Evolutionary conservation across 208 protist species (phyloP), one percentile per base, ranked within the genome.

Genomic region (Trypanosoma brucei): DNA sequence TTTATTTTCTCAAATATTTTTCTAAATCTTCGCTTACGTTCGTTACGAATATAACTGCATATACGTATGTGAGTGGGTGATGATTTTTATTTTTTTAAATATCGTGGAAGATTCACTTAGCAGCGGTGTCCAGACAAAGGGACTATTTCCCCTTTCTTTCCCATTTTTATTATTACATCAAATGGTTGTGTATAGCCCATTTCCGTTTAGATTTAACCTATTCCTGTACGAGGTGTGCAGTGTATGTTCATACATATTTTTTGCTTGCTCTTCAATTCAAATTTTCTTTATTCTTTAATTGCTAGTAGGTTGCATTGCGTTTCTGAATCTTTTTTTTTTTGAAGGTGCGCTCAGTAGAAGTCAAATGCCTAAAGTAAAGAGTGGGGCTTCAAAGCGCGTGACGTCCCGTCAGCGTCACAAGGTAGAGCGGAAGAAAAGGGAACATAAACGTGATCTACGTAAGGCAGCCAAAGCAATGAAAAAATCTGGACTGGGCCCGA

Each of bases 381-480:
- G 74, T 56, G 69, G 79, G 33, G 81, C 84, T 58, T 95, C 88
- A 46, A 92, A 92, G 76, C 80, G 88, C 58, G 86, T 85, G 74
- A 83, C 81, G 68, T 92, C 88, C 40, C 79, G 73, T 36, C 83
- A 89, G 75, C 85, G 88, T 44, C 85, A 95, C 68, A 95, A 95
- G 63, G 87, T 95, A 37, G 88, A 95, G 31, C 72, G 84, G 31
- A 95, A 95, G 69, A 92, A 91, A 59, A 76, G 83, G 55, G 85
- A 95, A 60, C 88, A 95, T 72, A 95, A 92, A 50, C 73, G 88
- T 6, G 88, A 95, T 51, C 56, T 95, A 30, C 76, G 79, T n/a
- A 92, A 88, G 62, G 88, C 88, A 2, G 88, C 88, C 3, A 95
- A 92, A 71, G 77, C 78, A 11, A 65, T 95, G 38, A 86, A 92